Evolutionary conservation across 2,329 filamentous ascomycete genomes (phyloP), one percentile per base, ranked within the genome.

Genomic region (Trichoderma polysporum): DNA sequence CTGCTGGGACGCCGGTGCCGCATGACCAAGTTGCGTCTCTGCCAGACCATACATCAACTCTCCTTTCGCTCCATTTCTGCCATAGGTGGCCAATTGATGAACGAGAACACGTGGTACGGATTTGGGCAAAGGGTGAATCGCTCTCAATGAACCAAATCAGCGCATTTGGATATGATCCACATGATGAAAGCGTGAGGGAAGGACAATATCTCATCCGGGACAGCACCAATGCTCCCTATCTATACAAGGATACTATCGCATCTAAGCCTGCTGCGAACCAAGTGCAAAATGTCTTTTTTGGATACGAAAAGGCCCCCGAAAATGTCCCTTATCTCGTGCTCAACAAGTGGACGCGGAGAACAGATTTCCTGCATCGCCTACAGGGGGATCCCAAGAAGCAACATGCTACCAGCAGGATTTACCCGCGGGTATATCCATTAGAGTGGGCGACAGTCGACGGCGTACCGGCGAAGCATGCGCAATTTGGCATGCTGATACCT

Each of bases 401-500:
- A 10, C 65, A 69, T 1, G 69, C 75, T 0, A 80, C 79, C 15
- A 76, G 73, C 1, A 86, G 82, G 66, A 79, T 71, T 37, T 85
- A 82, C 71, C 71, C 73, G 0, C 72, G 79, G 5, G 79, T 84
- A 5, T 74, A 89, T 3, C 83, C 84, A 0, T 73, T 80, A 1
- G 70, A 77, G 0, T 78, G 78, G n/a, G 86, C 87, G 63, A 82
- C 74, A 0, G 75, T 86, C 0, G 87, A 89, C 68, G 70, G 71
- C 2, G 71, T 86, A 2, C 80, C 83, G 0, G 73, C 80, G 7
- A 75, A 76, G 8, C 80, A 82, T 66, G 80, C 79, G 1, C 77
- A 81, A 53, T 82, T 88, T 31, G 86, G 83, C 2, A 80, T 90
- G 62, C 82, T 95, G 41, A 83, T 95, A 5, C 93, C 94, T 0